Percentiles rank a stretch among this genome's conserved stretches.
These are phyloP conservation scores for Furcasterigmium furcatum DNA, from an alignment of 2,329 filamentous ascomycete species.

Conservation along the genomic window DNA sequence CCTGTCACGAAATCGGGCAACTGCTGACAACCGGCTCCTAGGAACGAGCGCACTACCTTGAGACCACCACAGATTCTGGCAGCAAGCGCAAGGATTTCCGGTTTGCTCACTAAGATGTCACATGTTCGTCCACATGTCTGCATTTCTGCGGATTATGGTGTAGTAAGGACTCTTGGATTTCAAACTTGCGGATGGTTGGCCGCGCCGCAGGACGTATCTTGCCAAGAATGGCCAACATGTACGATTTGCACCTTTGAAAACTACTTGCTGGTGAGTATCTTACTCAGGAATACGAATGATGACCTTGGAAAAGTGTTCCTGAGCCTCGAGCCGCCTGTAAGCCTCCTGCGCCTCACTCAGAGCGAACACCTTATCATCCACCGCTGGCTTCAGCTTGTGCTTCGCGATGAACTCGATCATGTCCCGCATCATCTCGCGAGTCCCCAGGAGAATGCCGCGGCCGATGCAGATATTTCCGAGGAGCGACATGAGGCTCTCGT, in stretches of 20 bases:
- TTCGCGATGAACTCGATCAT: constrained; percentile 26
- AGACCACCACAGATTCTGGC: constrained; percentile 12
- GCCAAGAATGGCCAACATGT: no score
- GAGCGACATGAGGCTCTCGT: constrained; percentile 18
- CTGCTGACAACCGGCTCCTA: not conserved
- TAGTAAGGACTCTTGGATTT: no score
- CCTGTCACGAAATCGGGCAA: no score
- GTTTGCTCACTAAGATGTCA: no score
- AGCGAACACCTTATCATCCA: constrained; percentile 25
- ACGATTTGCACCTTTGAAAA: no score
- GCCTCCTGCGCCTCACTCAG: constrained; percentile 25
- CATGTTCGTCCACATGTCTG: no score
- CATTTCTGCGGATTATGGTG: no score
- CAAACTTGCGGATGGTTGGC: no score
- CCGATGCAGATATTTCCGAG: constrained; percentile 21
- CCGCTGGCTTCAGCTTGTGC: constrained; percentile 21
- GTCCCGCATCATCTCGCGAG: constrained; percentile 20
- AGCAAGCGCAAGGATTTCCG: constrained; percentile 15
- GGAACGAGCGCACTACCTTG: constrained; percentile 10
- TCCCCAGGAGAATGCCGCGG: constrained; percentile 23
- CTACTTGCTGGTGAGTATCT: no score
- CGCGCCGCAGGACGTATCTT: no score
- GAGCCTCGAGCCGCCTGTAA: constrained; percentile 23
- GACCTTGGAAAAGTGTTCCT: constrained; percentile 33
- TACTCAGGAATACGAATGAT: constrained; percentile 19